Conservation (phyloP, 345 rosid species). For the Sonneratia caseolaris region DNA sequence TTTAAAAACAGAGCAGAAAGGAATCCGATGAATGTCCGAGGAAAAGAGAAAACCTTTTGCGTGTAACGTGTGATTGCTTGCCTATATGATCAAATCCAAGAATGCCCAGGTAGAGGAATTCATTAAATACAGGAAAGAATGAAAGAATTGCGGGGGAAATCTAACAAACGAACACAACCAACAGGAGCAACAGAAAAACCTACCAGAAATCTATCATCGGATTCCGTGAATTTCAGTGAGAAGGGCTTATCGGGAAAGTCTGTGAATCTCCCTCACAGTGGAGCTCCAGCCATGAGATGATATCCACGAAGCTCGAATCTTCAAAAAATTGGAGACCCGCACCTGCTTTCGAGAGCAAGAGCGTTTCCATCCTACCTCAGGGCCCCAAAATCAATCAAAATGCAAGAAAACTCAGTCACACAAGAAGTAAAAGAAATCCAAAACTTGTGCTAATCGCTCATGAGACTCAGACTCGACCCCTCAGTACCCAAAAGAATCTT, state of each 20-base stretch:
- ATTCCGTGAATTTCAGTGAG: constrained; percentile 46
- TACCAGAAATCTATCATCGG: constrained; percentile 83
- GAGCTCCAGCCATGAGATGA: constrained; percentile 16
- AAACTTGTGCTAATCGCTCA: constrained; percentile 11
- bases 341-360: too few species aligned
- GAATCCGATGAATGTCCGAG: not conserved
- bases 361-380: too few species aligned
- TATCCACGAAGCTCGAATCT: not conserved
- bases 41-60: too few species aligned
- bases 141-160: constrained; percentile 47
- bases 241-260: constrained; percentile 34
- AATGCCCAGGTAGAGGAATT: constrained; percentile 1
- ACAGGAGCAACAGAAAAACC: constrained; percentile 11
- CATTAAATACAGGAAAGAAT: constrained; percentile 36
- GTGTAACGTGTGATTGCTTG: too few species aligned
- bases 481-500: constrained; percentile 21
- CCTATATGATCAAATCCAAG: too few species aligned
- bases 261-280: constrained; percentile 25
- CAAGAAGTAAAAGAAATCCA: not conserved
- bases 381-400: not conserved
- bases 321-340: not conserved
- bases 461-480: constrained; percentile 23
- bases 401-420: not conserved
- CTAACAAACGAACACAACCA: not conserved
- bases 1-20: too few species aligned